Percentiles rank a stretch among this genome's conserved stretches.
Evolutionary conservation across 2,329 filamentous ascomycete species (phyloP).

Genomic region (Botrytis hyacinthi): DNA sequence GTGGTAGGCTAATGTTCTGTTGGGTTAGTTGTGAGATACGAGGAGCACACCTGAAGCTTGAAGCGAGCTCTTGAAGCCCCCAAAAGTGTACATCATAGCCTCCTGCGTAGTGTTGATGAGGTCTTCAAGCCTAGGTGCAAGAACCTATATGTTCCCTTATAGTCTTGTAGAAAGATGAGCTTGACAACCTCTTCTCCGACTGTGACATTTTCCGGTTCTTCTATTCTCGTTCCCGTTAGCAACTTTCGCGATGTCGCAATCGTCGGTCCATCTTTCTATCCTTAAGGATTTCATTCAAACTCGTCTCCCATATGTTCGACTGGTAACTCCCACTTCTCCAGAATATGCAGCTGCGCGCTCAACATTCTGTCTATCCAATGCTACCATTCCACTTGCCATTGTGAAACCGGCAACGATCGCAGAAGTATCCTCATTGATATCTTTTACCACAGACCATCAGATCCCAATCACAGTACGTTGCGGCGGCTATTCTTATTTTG

Average conservation of each 20-base stretch:
- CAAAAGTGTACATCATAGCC: background rate
- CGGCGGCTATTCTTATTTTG: constrained; percentile 42
- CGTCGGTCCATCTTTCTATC: background rate
- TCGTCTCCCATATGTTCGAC: background rate
- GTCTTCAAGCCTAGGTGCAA: no score
- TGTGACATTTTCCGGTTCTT: background rate
- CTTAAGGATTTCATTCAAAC: background rate
- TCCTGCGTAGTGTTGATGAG: background rate
- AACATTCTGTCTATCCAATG: constrained; percentile 23
- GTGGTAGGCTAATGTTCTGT: background rate
- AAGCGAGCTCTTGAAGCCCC: background rate
- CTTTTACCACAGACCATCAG: constrained; percentile 24
- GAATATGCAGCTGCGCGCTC: constrained; percentile 22
- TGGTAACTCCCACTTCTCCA: constrained; percentile 21
- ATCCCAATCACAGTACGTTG: constrained; percentile 34
- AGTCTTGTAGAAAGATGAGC: background rate
- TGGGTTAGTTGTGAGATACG: background rate
- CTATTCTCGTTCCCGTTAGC: background rate
- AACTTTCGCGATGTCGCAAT: background rate
- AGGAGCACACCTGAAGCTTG: background rate
- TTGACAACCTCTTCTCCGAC: background rate
- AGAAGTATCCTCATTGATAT: constrained; percentile 34
- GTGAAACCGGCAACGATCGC: constrained; percentile 34
- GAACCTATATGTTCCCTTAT: background rate
- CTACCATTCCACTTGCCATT: constrained; percentile 27